Base-by-base conservation (phyloP, 2,329 filamentous ascomycete genomes). In the Aplosporella prunicola region DNA sequence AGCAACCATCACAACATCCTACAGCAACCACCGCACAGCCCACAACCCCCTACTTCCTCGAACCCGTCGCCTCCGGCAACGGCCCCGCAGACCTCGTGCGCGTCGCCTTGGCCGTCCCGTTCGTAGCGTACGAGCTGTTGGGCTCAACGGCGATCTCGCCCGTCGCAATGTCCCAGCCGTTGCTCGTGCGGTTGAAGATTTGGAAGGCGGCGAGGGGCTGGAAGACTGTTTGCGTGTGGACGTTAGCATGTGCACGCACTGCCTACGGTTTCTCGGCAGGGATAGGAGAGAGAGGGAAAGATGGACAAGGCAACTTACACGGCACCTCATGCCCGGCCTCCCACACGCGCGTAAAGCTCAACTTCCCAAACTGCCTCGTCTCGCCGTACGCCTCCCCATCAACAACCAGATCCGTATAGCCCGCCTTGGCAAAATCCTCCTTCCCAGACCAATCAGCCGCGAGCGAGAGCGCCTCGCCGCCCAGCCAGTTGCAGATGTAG, bases 281-380 rank as follows among this genome's bases (percentile, higher is more conserved):
- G 14, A n/a, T 16, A 5, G 20, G 29, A 20, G 16, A 9, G 15
- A 7, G 15, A 5, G 10, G n/a, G 10, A 20, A 14, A 18, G 5
- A 28, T 27, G 15, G 15, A 33, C 65, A 69, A 1, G 69, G 67
- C 3, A 72, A 28, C 34, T 22, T 22, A 33, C 65, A 69, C 2
- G 69, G 67, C 3, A 72, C 59, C 30, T 70, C 60, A 43, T 74
- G 71, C 1, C 70, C 70, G 0, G 69, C 60, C 40, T 72, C 64
- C 45, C 69, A 73, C 32, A 74, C 59, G 13, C 68, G 54, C 4
- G 61, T 61, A 46, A 72, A 72, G 30, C 60, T 66, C 29, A 73
- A 61, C 41, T 87, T 87, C 5, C 80, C 83, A 47, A 75, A 83
- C 56, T 91, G 82, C 7, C 83, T 71, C 0, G 84, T 82, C 42